These are phyloP conservation scores for Amanita inopinata DNA, from an alignment of 768 basidiomycete species.

Conservation along the genomic window DNA sequence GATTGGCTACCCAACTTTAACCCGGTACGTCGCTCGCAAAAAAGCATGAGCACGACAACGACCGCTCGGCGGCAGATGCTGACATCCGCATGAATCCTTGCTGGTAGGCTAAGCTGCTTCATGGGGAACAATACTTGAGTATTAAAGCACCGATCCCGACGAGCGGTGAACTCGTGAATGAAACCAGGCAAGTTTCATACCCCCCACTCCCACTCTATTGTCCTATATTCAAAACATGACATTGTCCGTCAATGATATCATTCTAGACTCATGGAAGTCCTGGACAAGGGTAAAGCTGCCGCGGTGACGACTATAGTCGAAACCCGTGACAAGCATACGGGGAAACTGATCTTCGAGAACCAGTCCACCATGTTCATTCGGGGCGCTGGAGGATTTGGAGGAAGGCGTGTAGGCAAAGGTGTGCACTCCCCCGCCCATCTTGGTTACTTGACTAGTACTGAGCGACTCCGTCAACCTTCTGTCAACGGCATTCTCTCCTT, in stretches of 20 bases:
- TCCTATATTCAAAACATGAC: background rate
- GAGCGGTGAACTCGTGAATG: slow-evolving; percentile 66
- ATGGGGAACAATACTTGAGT: slow-evolving; percentile 92
- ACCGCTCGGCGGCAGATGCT: no score
- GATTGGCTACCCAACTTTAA: slow-evolving; percentile 96
- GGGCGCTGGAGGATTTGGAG: slow-evolving; percentile 93
- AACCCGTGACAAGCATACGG: slow-evolving; percentile 72
- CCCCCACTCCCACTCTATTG: background rate
- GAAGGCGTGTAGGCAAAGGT: slow-evolving; percentile 79
- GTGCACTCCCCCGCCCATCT: background rate
- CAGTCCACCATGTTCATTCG: slow-evolving; percentile 88
- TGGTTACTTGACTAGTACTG: background rate
- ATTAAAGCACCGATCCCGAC: slow-evolving; percentile 86
- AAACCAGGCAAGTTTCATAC: slow-evolving; percentile 44
- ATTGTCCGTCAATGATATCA: background rate
- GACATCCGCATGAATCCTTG: no score
- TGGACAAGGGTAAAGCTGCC: slow-evolving; percentile 92
- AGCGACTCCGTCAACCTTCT: no score
- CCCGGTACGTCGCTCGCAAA: slow-evolving; percentile 39
- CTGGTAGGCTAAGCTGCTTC: slow-evolving; percentile 94
- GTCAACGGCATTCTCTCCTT: background rate
- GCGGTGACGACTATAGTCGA: slow-evolving; percentile 73
- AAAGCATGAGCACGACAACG: no score
- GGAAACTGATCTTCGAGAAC: slow-evolving; percentile 83
- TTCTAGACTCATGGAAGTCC: slow-evolving; percentile 60